phyloP scores from a whole-genome alignment of 1,284 basidiomycete species.

The Microbotryum violaceum region DNA sequence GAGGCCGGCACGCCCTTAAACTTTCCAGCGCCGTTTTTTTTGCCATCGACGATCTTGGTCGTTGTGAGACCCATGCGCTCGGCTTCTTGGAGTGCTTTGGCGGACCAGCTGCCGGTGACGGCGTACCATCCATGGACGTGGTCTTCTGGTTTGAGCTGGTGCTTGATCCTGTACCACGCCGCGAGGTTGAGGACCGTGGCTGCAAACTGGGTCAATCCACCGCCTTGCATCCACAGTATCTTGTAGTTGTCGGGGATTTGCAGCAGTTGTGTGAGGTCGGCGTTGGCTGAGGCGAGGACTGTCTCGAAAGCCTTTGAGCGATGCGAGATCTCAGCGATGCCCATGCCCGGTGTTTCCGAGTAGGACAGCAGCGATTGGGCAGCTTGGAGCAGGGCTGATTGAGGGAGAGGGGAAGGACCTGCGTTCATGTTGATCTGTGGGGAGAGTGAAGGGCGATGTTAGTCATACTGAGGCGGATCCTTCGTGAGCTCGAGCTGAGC shows the following conservation, averaged over 20 bases:
- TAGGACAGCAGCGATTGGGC: constrained; percentile 75
- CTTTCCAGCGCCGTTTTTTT: constrained; percentile 25
- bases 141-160: constrained; percentile 51
- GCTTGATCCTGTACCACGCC: constrained; percentile 53
- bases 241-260: constrained; percentile 72
- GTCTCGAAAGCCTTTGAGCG: constrained; percentile 77
- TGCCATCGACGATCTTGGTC: constrained; percentile 60
- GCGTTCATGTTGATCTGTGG: constrained; percentile 73
- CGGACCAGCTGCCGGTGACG: constrained; percentile 84
- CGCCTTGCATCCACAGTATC: constrained; percentile 85
- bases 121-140: constrained; percentile 64
- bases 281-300: constrained; percentile 61
- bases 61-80: constrained; percentile 52
- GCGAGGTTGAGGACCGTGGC: constrained; percentile 81
- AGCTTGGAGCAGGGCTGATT: constrained; percentile 68
- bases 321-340: constrained; percentile 87
- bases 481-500: no score
- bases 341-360: constrained; percentile 69
- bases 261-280: constrained; percentile 56
- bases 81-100: constrained; percentile 76
- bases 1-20: constrained; percentile 10
- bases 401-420: constrained; percentile 80
- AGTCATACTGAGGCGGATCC: no score
- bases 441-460: background rate
- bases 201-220: constrained; percentile 82